Base-by-base conservation (phyloP, 2,329 filamentous ascomycete species). In the Botrytis squamosa region DNA sequence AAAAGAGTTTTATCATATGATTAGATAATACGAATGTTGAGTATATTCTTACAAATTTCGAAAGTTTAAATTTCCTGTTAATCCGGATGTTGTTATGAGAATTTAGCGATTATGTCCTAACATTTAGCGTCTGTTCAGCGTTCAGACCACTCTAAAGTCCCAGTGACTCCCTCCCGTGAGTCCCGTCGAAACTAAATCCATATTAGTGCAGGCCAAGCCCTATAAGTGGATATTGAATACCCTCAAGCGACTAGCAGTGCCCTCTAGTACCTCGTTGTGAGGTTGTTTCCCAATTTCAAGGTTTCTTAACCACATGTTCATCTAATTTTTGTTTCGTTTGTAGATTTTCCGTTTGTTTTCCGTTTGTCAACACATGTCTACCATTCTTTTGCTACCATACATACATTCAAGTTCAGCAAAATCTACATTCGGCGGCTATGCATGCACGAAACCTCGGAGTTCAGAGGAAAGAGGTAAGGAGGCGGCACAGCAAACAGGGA, bases 161-260 rank as follows among this genome's bases (percentile, higher is more conserved):
- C 22, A n/a, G 5, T 40, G 59, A 40, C 36, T 62, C 36, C 7
- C 60, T 64, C 25, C 16, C 62, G 38, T 44, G 25, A n/a, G 22
- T 44, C 16, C 62, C 38, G 25, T 44, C 38, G 25, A 64, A 64
- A 42, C 16, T 8, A 20, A 42, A 40, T 22, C 36, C n/a, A 22
- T 42, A 42, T 40, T 36, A 68, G 49, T 38, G 16, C 5, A n/a
- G 20, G 65, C 65, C 65, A 68, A 68, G 36, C 36, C 65, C 65
- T 68, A 55, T 7, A 40, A 22, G 65, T 68, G 65, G 65, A 68
- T 68, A 29, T 33, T 33, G 29, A 49, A 10, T 33, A 9, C 44
- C n/a, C 62, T 64, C 40, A 12, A n/a, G 25, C n/a, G 49, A 52
- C 49, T 52, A 52, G 49, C 49, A 25, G 33, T 14, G 16, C 14